These are phyloP conservation scores for Citrus unshiu DNA, from an alignment of 345 rosid genomes.

Conservation along the genomic window DNA sequence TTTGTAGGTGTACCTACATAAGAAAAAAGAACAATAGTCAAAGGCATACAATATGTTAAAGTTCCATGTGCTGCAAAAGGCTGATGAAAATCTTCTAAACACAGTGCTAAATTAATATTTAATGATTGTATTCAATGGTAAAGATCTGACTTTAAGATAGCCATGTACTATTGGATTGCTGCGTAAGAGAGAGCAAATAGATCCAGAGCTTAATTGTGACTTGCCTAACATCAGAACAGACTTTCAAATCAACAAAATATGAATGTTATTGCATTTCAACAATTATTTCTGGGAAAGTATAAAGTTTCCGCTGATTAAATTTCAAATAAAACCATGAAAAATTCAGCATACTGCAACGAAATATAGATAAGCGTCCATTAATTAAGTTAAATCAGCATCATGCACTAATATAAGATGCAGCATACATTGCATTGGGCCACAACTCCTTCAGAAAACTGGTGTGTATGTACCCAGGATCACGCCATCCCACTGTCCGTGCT, in stretches of 20 bases:
- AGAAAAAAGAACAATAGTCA: neutral
- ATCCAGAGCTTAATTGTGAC: neutral
- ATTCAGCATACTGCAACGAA: neutral
- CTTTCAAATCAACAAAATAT: neutral
- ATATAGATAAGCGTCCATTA: neutral
- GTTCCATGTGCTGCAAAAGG: neutral
- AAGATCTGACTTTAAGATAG: neutral
- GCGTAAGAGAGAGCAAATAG: neutral
- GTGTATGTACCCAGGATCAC: slow-evolving; percentile 77
- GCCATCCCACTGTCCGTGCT: slow-evolving; percentile 76
- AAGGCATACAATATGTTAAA: neutral
- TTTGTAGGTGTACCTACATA: slow-evolving; percentile 52
- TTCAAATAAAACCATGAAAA: neutral
- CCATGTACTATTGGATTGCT: neutral
- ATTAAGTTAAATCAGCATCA: neutral
- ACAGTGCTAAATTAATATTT: neutral
- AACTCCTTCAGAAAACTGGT: slow-evolving; percentile 67
- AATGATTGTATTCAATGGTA: neutral
- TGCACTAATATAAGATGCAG: neutral
- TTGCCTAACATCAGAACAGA: neutral
- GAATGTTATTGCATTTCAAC: neutral
- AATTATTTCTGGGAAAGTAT: neutral
- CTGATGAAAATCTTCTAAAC: neutral
- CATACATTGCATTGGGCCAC: slow-evolving; percentile 61
- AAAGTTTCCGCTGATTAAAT: neutral